Base-by-base conservation (phyloP, 1,284 basidiomycete species). In the Mycena sp. region DNA sequence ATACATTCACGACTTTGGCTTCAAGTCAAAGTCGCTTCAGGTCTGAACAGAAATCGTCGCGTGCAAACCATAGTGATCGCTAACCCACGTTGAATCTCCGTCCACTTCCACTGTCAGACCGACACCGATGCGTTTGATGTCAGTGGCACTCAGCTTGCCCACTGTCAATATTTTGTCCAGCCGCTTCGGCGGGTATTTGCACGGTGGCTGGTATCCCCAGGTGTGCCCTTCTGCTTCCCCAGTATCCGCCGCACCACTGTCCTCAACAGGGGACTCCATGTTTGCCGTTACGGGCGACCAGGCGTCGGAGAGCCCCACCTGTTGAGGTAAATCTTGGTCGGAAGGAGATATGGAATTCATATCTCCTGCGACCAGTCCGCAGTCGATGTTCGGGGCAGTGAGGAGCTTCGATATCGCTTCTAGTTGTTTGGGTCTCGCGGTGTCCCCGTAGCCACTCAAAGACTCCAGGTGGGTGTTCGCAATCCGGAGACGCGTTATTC, bases 401-500 rank as follows among this genome's bases (percentile, higher is more conserved):
- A 73, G 63, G 43, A 68, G 46, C 12, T 59, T 32, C 12, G 67
- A 58, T n/a, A 72, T 61, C 1, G 52, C 40, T 19, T 44, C 30
- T 2, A 73, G 61, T 59, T 72, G 71, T 9, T 63, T 45, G 10
- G 68, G 68, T 21, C 71, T 48, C 23, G 65, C 67, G 2, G n/a
- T 58, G 37, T 70, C 68, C 19, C 69, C 69, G 41, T 66, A 67
- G 11, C 71, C 72, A 7, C 43, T 41, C 26, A 72, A 60, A 12
- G 72, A 73, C 45, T 73, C 71, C 11, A 73, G 61, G 46, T 73
- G 72, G 0, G 68, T 69, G 60, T 70, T 73, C 26, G 68, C 69
- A 10, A 72, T 66, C 28, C 69, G 52, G 28, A 68, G 12, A 19
- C 67, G 54, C 21, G 40, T 12, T 35, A 43, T n/a, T 37, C 46